phyloP scores from a whole-genome alignment of 257 asterid genomes.

The Fraxinus cuspidata region DNA sequence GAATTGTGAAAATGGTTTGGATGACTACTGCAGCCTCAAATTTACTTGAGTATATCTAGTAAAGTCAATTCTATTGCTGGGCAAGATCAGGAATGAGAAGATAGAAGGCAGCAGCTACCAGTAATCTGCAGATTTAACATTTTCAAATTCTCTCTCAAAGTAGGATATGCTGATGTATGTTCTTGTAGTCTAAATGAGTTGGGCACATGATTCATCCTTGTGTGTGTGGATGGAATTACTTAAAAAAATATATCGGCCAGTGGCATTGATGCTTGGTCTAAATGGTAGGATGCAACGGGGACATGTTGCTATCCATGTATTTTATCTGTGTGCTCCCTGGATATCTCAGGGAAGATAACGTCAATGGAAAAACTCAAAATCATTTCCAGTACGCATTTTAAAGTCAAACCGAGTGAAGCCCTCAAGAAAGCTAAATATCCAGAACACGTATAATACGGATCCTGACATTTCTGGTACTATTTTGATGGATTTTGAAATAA shows the following conservation, averaged over 20 bases:
- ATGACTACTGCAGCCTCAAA: not conserved
- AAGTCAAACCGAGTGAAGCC: constrained; percentile 1
- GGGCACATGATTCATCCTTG: no score
- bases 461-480: not conserved
- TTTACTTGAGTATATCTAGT: not conserved
- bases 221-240: no score
- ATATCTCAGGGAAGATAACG: constrained; percentile 4
- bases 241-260: no score
- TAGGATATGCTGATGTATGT: constrained; percentile 9
- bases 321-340: not conserved
- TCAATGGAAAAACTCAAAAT: not conserved
- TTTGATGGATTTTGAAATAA: not conserved
- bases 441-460: not conserved
- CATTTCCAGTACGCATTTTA: not conserved
- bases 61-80: not conserved
- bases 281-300: not conserved
- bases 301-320: constrained; percentile 6
- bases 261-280: no score
- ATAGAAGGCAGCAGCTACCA: not conserved
- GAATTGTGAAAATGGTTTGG: constrained; percentile 1
- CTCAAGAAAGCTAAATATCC: not conserved
- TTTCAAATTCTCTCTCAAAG: constrained; percentile 9
- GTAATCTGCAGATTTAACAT: not conserved
- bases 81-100: constrained; percentile 7
- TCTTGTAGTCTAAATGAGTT: not conserved